Percentiles rank a stretch among this genome's conserved stretches.
Conservation (phyloP, 495 filamentous ascomycete genomes). For the Hypoxylon subgilvum region DNA sequence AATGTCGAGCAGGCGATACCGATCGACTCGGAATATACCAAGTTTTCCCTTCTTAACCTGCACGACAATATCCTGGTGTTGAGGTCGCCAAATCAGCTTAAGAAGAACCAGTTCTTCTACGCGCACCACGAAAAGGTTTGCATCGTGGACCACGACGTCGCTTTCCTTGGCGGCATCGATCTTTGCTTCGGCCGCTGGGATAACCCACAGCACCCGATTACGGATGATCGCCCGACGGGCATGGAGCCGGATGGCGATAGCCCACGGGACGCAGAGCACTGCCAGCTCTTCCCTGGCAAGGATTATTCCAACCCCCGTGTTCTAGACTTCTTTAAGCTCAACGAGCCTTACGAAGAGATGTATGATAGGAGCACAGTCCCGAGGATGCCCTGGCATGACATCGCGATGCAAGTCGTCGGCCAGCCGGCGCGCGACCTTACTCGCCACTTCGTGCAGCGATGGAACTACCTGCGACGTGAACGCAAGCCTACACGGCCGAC, state of each 20-base stretch:
- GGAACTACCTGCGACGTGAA: slow-evolving; percentile 96
- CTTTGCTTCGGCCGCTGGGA: slow-evolving; percentile 98
- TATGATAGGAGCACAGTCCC: slow-evolving; percentile 88
- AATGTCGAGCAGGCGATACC: slow-evolving; percentile 98
- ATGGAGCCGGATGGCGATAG: slow-evolving; percentile 76
- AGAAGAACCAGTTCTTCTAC: slow-evolving; percentile 99
- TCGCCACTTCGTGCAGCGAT: slow-evolving; percentile 96
- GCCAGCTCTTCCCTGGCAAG: slow-evolving; percentile 96
- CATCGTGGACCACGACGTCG: slow-evolving; percentile 93
- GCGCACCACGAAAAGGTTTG: slow-evolving; percentile 98
- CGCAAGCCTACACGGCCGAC: slow-evolving; percentile 93
- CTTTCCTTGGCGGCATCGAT: slow-evolving; percentile 96
- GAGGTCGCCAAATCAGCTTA: slow-evolving; percentile 93
- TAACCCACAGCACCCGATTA: slow-evolving; percentile 86
- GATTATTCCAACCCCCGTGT: slow-evolving; percentile 98
- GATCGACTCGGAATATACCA: slow-evolving; percentile 98
- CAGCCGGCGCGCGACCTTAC: slow-evolving; percentile 94
- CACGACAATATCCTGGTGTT: slow-evolving; percentile 97
- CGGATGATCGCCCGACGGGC: slow-evolving; percentile 92
- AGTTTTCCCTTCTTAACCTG: slow-evolving; percentile 94
- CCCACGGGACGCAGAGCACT: slow-evolving; percentile 89
- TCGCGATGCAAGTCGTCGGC: slow-evolving; percentile 97
- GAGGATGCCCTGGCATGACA: slow-evolving; percentile 99
- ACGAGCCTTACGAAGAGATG: slow-evolving; percentile 99
- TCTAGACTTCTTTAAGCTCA: slow-evolving; percentile 89